Evolutionary conservation across 257 asterid genomes (phyloP), one percentile per base, ranked within the genome.

Genomic region (Phtheirospermum japonicum): DNA sequence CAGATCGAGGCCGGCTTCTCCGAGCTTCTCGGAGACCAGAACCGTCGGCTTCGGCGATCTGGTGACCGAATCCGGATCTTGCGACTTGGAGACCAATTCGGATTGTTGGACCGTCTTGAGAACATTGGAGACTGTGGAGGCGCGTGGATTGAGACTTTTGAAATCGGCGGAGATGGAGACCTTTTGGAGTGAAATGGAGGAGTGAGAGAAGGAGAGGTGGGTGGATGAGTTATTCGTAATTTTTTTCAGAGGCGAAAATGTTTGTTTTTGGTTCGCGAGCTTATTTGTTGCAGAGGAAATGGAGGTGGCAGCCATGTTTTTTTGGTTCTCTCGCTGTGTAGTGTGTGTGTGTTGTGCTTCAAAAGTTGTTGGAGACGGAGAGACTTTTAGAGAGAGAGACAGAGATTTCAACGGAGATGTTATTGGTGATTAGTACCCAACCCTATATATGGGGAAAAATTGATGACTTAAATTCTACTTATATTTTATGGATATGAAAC

Each of bases 11-110:
- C 98, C 98, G 0, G 95, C 95, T 40, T 88, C 94, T 0, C 96
- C 98, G 64, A 90, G 85, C 62, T 90, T 90, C 64, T 90, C 98
- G 17, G 96, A 82, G 0, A 90, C 95, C 53, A 90, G 87, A 69
- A 90, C 78, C 9, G 98, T 90, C 48, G 96, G 98, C 63, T 84
- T 88, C 26, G 88, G 31, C 2, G 61, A 45, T 40, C 71, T 63
- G 12, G 17, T 6, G 11, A 32, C 32, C 50, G 81, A 72, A 53
- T 75, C 83, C 4, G 73, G 69, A 59, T 66, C 76, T 10, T 68
- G 66, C 5, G 71, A 32, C 58, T 46, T 70, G 53, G 94, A 73
- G 1, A 77, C 69, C 8, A 69, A 51, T 50, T 72, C 73, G 7
- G 85, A 70, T 9, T 30, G 74, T n/a, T 64, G 65, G 5, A 54